Evolutionary conservation across 768 basidiomycete genomes (phyloP), one percentile per base, ranked within the genome.

Genomic region (Boletus rubescentipes): DNA sequence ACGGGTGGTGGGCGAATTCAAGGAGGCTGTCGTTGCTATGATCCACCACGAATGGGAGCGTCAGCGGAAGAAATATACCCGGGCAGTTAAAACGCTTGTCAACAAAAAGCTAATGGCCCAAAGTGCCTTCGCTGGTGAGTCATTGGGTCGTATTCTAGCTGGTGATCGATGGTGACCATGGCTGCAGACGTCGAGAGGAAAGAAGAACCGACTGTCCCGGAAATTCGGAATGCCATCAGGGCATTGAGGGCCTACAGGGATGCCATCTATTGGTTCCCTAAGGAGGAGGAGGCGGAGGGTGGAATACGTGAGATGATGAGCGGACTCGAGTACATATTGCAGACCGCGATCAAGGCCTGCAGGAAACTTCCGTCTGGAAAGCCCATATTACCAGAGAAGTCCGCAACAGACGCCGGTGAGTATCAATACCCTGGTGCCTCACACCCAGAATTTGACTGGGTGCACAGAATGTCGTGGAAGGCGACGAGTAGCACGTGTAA

Each of bases 271-370:
- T 55, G 54, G 44, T 51, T 55, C 14, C 49, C 54, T 0, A 55
- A 41, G 20, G 44, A 55, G 31, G 49, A 55, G 14, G 54, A 51
- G 3, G 32, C 32, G 2, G 49, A 51, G 18, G 54, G 54, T 6
- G 49, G 54, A 10, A 21, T 53, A 20, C 38, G 26, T 2, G 54
- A 55, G n/a, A 55, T 55, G 54, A 55, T 51, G 42, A 20, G 49
- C 1, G 39, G 49, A 4, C 54, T 55, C 5, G 26, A 55, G 16
- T 1, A n/a, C 1, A 8, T 55, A 36, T 31, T 51, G 44, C 38
- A 46, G 4, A 42, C 26, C 1, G 49, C 39, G 3, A 43, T 55
- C 34, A 55, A 46, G 38, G 5, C 15, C 5, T 46, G 44, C 2
- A 51, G 54, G n/a, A 55, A 51, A 21, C 12, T 55, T 12, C 20